These are phyloP conservation scores for Chytridiales sp. DNA, from an alignment of 371 early-diverging fungal genomes.

Conservation along the genomic window DNA sequence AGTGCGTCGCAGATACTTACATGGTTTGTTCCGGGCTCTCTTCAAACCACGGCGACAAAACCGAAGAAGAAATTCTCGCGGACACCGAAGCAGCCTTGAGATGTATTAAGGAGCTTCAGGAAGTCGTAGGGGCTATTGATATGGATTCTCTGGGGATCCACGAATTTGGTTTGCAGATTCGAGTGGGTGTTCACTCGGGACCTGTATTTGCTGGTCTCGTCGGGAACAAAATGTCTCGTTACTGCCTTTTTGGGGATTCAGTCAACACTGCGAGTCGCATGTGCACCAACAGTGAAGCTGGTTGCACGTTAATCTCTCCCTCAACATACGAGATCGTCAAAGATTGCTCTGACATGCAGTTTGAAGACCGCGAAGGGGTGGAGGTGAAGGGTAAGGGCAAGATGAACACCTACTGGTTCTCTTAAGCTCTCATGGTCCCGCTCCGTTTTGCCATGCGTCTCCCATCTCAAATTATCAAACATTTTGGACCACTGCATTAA, in stretches of 20 bases:
- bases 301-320: conserved; percentile 20
- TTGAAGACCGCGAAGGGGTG: conserved; percentile 33
- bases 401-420: conserved; percentile 49
- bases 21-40: conserved; percentile 24
- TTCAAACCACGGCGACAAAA: conserved; percentile 1
- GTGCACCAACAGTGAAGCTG: conserved; percentile 26
- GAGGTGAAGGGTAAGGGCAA: conserved; percentile 47
- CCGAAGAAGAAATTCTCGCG: conserved; percentile 1
- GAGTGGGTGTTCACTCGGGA: conserved; percentile 39
- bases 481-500: too few relatives aligned
- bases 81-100: conserved; percentile 9
- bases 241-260: conserved; percentile 52
- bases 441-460: too few relatives aligned
- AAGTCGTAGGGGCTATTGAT: too few relatives aligned
- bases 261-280: conserved; percentile 48
- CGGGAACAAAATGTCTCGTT: conserved; percentile 50
- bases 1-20: conserved; percentile 29
- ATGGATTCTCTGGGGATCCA: too few relatives aligned
- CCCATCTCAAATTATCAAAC: too few relatives aligned
- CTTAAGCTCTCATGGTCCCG: too few relatives aligned
- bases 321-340: conserved; percentile 19
- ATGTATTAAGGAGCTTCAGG: conserved; percentile 19
- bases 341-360: conserved; percentile 7
- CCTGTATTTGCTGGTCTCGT: conserved; percentile 38
- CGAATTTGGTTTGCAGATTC: too few relatives aligned